Conservation (phyloP, 225 moss, liverwort and hornwort genomes). For the Asterella californica region DNA sequence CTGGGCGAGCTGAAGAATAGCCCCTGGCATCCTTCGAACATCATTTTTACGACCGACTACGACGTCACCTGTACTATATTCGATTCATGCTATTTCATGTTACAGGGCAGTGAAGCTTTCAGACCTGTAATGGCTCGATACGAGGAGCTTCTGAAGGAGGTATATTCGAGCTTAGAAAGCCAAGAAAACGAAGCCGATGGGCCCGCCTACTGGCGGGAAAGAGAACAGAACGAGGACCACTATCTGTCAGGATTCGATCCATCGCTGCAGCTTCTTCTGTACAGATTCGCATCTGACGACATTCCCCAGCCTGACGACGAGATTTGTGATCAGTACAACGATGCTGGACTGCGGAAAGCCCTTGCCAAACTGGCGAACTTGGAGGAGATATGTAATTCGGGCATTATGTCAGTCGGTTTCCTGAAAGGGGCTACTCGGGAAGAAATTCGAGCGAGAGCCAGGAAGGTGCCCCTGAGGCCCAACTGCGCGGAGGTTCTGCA, state of each 20-base stretch:
- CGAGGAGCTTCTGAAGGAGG: conserved; percentile 11
- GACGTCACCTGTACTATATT: conserved; percentile 48
- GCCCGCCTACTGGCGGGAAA: conserved; percentile 14
- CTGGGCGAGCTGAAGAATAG: conserved; percentile 16
- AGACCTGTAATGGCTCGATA: conserved; percentile 26
- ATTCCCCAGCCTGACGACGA: neutral
- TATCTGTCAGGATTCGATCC: conserved; percentile 39
- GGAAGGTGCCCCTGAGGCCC: conserved; percentile 29
- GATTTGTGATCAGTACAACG: conserved; percentile 6
- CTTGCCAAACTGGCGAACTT: conserved; percentile 32
- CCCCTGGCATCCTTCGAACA: conserved; percentile 52
- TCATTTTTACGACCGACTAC: conserved; percentile 51
- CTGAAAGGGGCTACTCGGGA: conserved; percentile 35
- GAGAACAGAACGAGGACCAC: conserved; percentile 22
- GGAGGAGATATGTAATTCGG: conserved; percentile 41
- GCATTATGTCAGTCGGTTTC: conserved; percentile 34
- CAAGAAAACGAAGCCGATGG: neutral
- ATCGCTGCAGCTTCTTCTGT: conserved; percentile 15
- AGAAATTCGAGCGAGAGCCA: conserved; percentile 36
- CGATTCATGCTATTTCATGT: conserved; percentile 39
- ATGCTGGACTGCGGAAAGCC: conserved; percentile 37
- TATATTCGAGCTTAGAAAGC: conserved; percentile 20
- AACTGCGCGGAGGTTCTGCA: conserved; percentile 30
- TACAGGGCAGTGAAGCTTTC: conserved; percentile 29
- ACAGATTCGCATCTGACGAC: neutral